A percentile compares a stretch with the other conserved stretches of the same genome.
phyloP scores from a whole-genome alignment of 2,329 filamentous ascomycete species.

The Hymenoscyphus infarciens region DNA sequence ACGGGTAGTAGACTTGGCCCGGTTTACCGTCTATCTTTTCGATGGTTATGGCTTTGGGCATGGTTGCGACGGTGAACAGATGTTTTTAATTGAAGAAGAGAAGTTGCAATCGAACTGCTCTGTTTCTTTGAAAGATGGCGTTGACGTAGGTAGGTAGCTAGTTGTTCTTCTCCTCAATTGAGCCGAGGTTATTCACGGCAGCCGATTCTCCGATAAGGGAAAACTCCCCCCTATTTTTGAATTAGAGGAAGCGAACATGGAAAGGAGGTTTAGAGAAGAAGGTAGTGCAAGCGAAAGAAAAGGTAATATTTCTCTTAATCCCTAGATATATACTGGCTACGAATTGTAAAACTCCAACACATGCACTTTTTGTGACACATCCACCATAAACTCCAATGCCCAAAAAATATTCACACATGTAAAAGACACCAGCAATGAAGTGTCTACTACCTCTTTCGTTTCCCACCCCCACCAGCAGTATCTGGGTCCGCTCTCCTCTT shows the following conservation, averaged over 20 bases:
- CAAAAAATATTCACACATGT: not conserved
- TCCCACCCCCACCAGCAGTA: conserved; percentile 41
- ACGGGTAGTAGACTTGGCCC: conserved; percentile 83
- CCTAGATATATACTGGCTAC: not conserved
- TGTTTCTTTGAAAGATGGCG: too few species aligned
- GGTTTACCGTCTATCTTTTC: conserved; percentile 75
- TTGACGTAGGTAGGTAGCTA: not conserved
- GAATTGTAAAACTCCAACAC: not conserved
- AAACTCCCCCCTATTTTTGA: too few species aligned
- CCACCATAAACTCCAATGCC: not conserved
- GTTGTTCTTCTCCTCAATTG: not conserved
- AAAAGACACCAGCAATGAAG: not conserved
- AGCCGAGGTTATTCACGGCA: conserved; percentile 7
- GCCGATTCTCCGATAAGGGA: not conserved
- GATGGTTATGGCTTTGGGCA: conserved; percentile 37
- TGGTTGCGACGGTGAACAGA: conserved; percentile 46
- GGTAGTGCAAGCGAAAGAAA: too few species aligned
- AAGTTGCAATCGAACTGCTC: not conserved
- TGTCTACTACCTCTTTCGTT: not conserved
- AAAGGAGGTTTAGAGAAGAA: too few species aligned
- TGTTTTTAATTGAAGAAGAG: not conserved
- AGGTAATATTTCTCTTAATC: too few species aligned
- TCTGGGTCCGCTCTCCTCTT: conserved; percentile 60
- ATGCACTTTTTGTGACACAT: not conserved
- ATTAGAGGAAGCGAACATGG: too few species aligned